Conservation (phyloP, 306 rosid genomes). For the Cyclanthera cordifolia region DNA sequence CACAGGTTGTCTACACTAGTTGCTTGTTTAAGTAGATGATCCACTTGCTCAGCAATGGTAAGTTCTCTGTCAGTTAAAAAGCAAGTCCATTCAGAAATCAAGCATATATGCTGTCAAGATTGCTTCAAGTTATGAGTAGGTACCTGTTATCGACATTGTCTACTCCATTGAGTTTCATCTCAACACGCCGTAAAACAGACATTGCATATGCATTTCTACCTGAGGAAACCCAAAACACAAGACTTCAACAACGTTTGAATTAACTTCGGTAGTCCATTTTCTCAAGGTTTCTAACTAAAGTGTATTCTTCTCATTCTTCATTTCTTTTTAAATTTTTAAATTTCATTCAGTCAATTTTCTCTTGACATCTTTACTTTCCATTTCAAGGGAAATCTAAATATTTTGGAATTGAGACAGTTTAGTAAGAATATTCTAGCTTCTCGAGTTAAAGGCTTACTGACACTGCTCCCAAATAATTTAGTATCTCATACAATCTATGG, state of each 20-base stretch:
- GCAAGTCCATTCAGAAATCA: conserved; percentile 16
- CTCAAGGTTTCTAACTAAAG: not conserved
- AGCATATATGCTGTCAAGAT: conserved; percentile 14
- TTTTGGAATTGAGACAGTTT: not conserved
- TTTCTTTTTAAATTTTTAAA: not conserved
- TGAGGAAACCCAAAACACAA: conserved; percentile 19
- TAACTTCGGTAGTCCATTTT: not conserved
- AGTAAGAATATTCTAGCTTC: not conserved
- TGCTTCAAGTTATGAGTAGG: conserved; percentile 16
- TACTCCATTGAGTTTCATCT: conserved; percentile 78
- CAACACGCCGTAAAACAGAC: conserved; percentile 69
- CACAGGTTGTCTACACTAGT: conserved; percentile 86
- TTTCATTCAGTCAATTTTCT: not conserved
- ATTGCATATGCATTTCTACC: conserved; percentile 82
- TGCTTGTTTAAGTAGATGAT: conserved; percentile 86
- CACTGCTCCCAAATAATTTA: not conserved
- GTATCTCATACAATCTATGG: not conserved
- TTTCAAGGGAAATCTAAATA: not conserved
- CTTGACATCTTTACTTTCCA: not conserved
- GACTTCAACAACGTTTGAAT: not conserved
- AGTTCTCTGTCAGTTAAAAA: conserved; percentile 53
- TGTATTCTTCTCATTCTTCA: not conserved
- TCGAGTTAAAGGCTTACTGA: not conserved
- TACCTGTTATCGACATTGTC: conserved; percentile 74
- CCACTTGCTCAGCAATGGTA: conserved; percentile 73